Percentiles rank a stretch among this genome's conserved stretches.
phyloP scores from a whole-genome alignment of 805 yeast genomes.

The Clavispora santaluciae region DNA sequence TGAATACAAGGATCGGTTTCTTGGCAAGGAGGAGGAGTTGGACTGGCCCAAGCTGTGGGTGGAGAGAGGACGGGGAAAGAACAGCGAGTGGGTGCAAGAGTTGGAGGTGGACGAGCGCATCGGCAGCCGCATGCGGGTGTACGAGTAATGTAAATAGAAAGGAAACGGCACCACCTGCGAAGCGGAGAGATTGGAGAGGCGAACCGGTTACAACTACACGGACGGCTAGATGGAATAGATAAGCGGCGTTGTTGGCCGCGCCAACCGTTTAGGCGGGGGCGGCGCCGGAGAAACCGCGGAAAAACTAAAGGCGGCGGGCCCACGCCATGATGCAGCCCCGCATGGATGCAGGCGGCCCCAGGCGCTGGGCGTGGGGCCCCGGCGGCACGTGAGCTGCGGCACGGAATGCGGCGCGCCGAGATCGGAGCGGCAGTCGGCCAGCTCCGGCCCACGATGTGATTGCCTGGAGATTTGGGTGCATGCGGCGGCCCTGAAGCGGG shows the following conservation, averaged over 20 bases:
- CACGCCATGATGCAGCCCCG: too few relatives aligned
- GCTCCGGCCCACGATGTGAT: not conserved
- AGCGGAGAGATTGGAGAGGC: too few relatives aligned
- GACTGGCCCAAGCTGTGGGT: constrained; percentile 56
- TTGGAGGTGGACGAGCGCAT: constrained; percentile 68
- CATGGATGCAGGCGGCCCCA: too few relatives aligned
- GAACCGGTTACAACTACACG: too few relatives aligned
- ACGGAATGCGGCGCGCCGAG: constrained; percentile 1
- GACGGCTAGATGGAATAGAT: not conserved
- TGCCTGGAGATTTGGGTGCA: not conserved
- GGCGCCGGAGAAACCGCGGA: not conserved
- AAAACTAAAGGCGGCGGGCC: too few relatives aligned
- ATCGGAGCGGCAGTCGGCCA: not conserved
- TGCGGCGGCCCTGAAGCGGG: constrained; percentile 13
- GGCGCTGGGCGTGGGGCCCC: too few relatives aligned
- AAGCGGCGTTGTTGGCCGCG: not conserved
- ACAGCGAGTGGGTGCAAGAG: constrained; percentile 86
- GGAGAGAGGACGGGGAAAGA: constrained; percentile 61
- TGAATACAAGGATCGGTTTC: constrained; percentile 35
- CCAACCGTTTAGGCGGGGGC: not conserved
- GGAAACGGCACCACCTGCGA: too few relatives aligned
- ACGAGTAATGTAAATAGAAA: constrained; percentile 16
- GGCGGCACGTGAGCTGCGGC: not conserved
- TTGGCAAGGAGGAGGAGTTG: constrained; percentile 19
- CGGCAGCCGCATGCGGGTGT: constrained; percentile 46